Evolutionary conservation across 2,329 filamentous ascomycete species (phyloP).

Genomic region (Exophiala aquamarina): DNA sequence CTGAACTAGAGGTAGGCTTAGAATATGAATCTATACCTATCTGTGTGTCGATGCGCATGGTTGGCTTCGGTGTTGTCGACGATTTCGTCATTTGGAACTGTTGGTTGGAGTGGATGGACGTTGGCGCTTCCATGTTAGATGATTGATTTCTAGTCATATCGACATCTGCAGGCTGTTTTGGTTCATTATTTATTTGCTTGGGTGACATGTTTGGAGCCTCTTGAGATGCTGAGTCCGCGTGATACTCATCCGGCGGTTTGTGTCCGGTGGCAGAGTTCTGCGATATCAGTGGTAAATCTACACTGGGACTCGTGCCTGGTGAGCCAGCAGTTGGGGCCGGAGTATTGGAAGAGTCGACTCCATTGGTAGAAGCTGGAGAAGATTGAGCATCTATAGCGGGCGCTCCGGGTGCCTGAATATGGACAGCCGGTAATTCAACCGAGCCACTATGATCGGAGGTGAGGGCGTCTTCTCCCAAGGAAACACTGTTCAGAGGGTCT

Average conservation of each 20-base stretch:
- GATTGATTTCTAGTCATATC: constrained; percentile 12
- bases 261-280: constrained; percentile 4
- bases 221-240: constrained; percentile 3
- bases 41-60: constrained; percentile 26
- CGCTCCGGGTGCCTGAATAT: constrained; percentile 6
- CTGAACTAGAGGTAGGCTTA: constrained; percentile 15
- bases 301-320: constrained; percentile 72
- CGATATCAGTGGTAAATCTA: constrained; percentile 45
- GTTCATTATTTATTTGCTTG: neutral
- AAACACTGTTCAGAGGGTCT: neutral
- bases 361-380: constrained; percentile 64
- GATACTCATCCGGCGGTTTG: constrained; percentile 15
- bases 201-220: neutral
- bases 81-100: constrained; percentile 1
- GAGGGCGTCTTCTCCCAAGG: neutral
- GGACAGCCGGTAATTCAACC: constrained; percentile 3
- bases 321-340: constrained; percentile 68
- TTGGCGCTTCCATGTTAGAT: neutral
- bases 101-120: constrained; percentile 1
- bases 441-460: neutral
- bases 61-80: constrained; percentile 11
- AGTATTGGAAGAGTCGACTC: constrained; percentile 70
- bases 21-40: constrained; percentile 20
- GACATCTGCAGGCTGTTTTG: constrained; percentile 6
- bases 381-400: constrained; percentile 37